Evolutionary conservation across 371 early-diverging fungal genomes (phyloP).

Genomic region (Blakeslea trispora): DNA sequence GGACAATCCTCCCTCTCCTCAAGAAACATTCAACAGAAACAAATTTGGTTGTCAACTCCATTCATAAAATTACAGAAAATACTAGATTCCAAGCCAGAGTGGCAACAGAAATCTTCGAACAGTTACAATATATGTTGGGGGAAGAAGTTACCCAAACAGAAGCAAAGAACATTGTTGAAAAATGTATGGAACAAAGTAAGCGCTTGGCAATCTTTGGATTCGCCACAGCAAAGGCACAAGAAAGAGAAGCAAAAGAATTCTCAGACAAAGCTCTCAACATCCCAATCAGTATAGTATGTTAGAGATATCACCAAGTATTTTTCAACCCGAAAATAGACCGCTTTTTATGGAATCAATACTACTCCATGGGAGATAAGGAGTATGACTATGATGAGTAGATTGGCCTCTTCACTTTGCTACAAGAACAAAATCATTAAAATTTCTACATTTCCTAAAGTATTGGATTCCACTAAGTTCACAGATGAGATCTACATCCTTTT

Average conservation of each 20-base stretch:
- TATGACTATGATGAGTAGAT: no score
- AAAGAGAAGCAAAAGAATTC: neutral
- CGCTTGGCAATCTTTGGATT: constrained; percentile 12
- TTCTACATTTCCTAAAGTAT: no score
- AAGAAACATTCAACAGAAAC: neutral
- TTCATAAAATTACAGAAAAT: constrained; percentile 11
- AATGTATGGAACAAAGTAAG: neutral
- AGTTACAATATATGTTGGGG: constrained; percentile 1
- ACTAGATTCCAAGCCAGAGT: constrained; percentile 11
- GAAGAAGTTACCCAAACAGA: neutral
- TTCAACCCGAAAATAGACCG: no score
- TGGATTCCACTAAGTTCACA: no score
- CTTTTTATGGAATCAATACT: no score
- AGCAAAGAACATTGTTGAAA: neutral
- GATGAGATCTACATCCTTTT: no score
- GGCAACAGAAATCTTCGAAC: constrained; percentile 13
- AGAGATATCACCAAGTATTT: no score
- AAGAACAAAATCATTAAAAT: no score
- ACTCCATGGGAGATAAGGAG: no score
- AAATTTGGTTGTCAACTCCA: neutral
- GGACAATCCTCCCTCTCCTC: neutral
- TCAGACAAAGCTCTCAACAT: constrained; percentile 9
- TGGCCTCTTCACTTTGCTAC: no score
- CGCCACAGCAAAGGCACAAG: constrained; percentile 4
- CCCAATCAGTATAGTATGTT: no score